Percentiles rank a stretch among this genome's conserved stretches.
phyloP scores from a whole-genome alignment of 2,329 filamentous ascomycete species.

The Ceratocystis albifundus region DNA sequence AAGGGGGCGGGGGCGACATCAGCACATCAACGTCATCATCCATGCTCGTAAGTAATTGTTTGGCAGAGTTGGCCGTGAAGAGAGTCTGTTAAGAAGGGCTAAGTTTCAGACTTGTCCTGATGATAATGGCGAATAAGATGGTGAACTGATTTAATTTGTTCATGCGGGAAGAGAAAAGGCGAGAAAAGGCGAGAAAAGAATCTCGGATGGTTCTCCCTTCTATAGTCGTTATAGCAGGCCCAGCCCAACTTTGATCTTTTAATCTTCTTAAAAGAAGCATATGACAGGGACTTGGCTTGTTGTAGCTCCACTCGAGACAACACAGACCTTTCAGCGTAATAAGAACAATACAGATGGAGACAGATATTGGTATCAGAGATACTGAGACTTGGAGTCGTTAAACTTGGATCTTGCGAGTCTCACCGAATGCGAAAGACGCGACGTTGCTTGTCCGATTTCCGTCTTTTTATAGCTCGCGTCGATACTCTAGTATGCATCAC shows the following conservation, averaged over 20 bases:
- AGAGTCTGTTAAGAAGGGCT: no score
- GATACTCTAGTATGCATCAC: background rate
- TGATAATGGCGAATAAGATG: background rate
- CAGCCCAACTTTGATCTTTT: background rate
- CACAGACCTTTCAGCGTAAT: constrained; percentile 3
- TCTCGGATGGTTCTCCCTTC: background rate
- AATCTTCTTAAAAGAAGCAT: constrained; percentile 5
- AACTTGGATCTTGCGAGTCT: background rate
- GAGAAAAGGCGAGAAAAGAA: constrained; percentile 8
- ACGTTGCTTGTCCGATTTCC: background rate
- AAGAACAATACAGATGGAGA: background rate
- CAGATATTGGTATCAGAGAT: background rate
- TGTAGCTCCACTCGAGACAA: constrained; percentile 10
- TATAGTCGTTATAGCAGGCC: background rate
- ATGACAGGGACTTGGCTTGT: constrained; percentile 6
- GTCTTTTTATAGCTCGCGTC: background rate
- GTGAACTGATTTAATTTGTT: background rate
- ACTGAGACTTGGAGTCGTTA: background rate
- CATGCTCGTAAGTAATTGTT: no score
- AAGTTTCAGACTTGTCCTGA: no score
- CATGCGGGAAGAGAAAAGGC: background rate
- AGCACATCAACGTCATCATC: no score
- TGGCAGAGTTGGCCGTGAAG: no score
- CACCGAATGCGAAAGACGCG: background rate
- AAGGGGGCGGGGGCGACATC: no score